A percentile compares a stretch with the other conserved stretches of the same genome.
Evolutionary conservation across 208 protist species (phyloP).

Genomic region (Crithidia sp.): DNA sequence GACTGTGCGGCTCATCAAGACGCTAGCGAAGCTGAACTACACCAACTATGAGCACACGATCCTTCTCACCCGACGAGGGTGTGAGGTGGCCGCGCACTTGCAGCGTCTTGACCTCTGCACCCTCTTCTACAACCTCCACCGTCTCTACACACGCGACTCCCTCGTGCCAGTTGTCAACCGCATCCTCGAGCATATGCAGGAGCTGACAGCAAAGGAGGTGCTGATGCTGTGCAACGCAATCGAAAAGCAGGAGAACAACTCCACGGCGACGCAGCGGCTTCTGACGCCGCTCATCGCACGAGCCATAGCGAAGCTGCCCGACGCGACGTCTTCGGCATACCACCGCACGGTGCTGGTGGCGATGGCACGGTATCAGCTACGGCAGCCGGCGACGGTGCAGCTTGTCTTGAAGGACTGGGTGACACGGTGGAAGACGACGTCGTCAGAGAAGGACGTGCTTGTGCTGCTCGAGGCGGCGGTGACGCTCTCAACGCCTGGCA

Average conservation of each 20-base stretch:
- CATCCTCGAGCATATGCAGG: slow-evolving; percentile 47
- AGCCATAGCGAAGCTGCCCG: slow-evolving; percentile 39
- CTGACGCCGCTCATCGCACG: slow-evolving; percentile 44
- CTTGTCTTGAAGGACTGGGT: slow-evolving; percentile 45
- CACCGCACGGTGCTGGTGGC: slow-evolving; percentile 70
- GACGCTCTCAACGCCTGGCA: slow-evolving; percentile 32
- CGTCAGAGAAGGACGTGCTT: slow-evolving; percentile 61
- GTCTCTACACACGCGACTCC: slow-evolving; percentile 78
- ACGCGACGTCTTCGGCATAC: slow-evolving; percentile 45
- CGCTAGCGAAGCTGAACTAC: slow-evolving; percentile 68
- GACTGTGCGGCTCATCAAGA: slow-evolving; percentile 47
- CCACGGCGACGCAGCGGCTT: slow-evolving; percentile 57
- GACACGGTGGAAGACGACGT: slow-evolving; percentile 16
- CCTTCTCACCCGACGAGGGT: slow-evolving; percentile 72
- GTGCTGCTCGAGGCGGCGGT: slow-evolving; percentile 51
- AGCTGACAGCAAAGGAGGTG: slow-evolving; percentile 53
- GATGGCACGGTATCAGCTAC: slow-evolving; percentile 64
- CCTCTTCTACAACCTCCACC: slow-evolving; percentile 80
- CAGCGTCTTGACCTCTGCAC: slow-evolving; percentile 50
- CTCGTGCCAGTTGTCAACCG: slow-evolving; percentile 74
- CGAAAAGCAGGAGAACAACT: slow-evolving; percentile 70
- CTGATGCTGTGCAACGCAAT: slow-evolving; percentile 62
- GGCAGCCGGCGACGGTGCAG: slow-evolving; percentile 33
- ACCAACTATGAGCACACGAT: slow-evolving; percentile 72
- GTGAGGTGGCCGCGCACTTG: slow-evolving; percentile 66